Percentiles rank a stretch among this genome's conserved stretches.
phyloP scores from a whole-genome alignment of 169 alveolate genomes.

The Ichthyophthirius multifiliis region DNA sequence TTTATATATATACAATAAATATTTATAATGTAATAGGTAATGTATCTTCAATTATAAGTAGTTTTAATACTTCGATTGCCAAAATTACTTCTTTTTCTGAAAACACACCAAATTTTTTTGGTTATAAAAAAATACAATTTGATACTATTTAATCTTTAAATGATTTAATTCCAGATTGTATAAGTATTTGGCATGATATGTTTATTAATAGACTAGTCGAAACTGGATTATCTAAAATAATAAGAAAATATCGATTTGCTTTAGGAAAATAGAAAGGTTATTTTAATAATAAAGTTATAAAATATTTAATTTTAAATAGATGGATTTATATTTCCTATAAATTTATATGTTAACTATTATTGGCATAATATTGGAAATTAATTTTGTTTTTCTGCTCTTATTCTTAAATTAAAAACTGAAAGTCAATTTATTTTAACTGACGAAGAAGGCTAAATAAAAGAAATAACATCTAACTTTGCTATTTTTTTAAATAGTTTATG shows the following conservation, averaged over 20 bases:
- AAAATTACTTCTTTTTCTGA: background rate
- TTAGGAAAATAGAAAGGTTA: background rate
- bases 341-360: background rate
- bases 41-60: background rate
- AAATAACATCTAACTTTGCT: background rate
- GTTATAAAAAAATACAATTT: background rate
- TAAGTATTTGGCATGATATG: background rate
- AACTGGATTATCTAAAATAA: background rate
- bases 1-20: too few relatives aligned
- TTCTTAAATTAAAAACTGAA: background rate
- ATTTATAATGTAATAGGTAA: too few relatives aligned
- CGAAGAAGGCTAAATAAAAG: background rate
- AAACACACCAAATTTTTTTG: conserved; percentile 5
- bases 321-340: background rate
- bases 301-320: too few relatives aligned
- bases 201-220: background rate
- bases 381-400: background rate
- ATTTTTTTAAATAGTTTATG: background rate
- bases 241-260: conserved; percentile 1
- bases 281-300: too few relatives aligned
- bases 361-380: background rate
- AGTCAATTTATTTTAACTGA: background rate
- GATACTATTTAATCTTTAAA: background rate
- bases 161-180: background rate
- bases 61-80: background rate